Evolutionary conservation across 306 rosid species (phyloP).

Genomic region (Cicer judaicum): DNA sequence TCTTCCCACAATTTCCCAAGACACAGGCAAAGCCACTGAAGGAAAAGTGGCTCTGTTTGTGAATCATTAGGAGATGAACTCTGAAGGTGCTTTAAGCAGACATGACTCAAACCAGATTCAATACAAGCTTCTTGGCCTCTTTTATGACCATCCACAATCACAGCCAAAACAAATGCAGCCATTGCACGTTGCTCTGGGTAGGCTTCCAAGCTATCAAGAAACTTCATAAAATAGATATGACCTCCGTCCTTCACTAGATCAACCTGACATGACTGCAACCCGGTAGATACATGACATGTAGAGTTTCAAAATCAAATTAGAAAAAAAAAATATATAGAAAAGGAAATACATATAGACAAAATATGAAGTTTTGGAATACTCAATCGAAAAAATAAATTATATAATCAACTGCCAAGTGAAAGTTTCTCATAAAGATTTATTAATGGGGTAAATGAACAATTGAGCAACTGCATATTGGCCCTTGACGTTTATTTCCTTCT

Average conservation of each 20-base stretch:
- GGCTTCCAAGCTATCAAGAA: slow-evolving; percentile 95
- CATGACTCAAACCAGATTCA: slow-evolving; percentile 76
- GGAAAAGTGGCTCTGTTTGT: slow-evolving; percentile 91
- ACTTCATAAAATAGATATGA: slow-evolving; percentile 87
- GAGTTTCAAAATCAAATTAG: slow-evolving; percentile 31
- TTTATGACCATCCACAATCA: slow-evolving; percentile 92
- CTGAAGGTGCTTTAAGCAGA: slow-evolving; percentile 92
- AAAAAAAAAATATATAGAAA: neutral
- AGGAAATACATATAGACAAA: slow-evolving; percentile 9
- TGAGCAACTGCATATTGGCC: slow-evolving; percentile 1
- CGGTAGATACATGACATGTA: slow-evolving; percentile 22
- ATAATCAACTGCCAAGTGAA: slow-evolving; percentile 3
- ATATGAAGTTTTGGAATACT: slow-evolving; percentile 19
- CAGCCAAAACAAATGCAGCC: slow-evolving; percentile 99
- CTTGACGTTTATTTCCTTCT: neutral
- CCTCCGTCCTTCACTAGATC: slow-evolving; percentile 98
- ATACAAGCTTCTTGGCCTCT: slow-evolving; percentile 97
- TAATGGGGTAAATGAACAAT: slow-evolving; percentile 2
- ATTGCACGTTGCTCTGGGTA: slow-evolving; percentile 95
- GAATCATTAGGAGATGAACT: slow-evolving; percentile 80
- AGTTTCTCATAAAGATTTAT: slow-evolving; percentile 18
- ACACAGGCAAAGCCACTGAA: slow-evolving; percentile 99
- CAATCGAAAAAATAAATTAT: neutral
- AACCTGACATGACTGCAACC: slow-evolving; percentile 91
- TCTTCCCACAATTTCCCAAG: slow-evolving; percentile 98